Conservation (phyloP, 2,329 filamentous ascomycete species). For the Penicillium hesseltinei region DNA sequence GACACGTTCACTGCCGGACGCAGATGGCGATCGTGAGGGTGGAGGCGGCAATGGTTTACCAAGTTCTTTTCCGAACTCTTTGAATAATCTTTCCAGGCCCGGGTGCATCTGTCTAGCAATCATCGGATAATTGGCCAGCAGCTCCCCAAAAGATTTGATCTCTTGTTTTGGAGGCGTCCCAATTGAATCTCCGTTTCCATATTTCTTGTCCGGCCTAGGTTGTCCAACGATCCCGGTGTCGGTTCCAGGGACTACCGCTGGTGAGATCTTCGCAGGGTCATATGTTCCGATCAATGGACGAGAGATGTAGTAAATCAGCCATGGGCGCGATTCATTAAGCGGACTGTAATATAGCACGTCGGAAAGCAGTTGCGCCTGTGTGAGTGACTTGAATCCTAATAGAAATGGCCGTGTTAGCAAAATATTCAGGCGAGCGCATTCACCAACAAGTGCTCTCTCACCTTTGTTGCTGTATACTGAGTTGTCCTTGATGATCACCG, state of each 20-base stretch:
- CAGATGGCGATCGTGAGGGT: constrained; percentile 52
- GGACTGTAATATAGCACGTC: constrained; percentile 89
- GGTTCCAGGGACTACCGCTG: constrained; percentile 57
- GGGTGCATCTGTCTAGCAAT: constrained; percentile 95
- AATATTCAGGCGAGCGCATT: constrained; percentile 4
- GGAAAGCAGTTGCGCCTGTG: constrained; percentile 80
- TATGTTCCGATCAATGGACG: constrained; percentile 79
- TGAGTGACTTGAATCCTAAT: constrained; percentile 83
- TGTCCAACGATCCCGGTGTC: constrained; percentile 29
- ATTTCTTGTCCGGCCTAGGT: constrained; percentile 22
- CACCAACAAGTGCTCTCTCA: constrained; percentile 42
- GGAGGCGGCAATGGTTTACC: constrained; percentile 80
- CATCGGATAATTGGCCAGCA: constrained; percentile 88
- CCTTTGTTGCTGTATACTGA: constrained; percentile 96
- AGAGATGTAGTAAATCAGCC: constrained; percentile 96
- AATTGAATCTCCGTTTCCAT: constrained; percentile 32
- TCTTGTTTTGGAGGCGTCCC: constrained; percentile 69
- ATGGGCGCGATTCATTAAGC: constrained; percentile 83
- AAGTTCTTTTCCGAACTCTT: constrained; percentile 81
- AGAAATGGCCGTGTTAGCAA: constrained; percentile 13
- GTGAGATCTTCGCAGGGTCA: constrained; percentile 70
- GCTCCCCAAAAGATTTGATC: constrained; percentile 83
- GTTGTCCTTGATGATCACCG: constrained; percentile 89
- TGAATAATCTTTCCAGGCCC: constrained; percentile 83
- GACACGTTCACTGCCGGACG: constrained; percentile 49